These are phyloP conservation scores for Hyaloperonospora brassicae DNA, from an alignment of 352 stramenopile species.

Conservation along the genomic window DNA sequence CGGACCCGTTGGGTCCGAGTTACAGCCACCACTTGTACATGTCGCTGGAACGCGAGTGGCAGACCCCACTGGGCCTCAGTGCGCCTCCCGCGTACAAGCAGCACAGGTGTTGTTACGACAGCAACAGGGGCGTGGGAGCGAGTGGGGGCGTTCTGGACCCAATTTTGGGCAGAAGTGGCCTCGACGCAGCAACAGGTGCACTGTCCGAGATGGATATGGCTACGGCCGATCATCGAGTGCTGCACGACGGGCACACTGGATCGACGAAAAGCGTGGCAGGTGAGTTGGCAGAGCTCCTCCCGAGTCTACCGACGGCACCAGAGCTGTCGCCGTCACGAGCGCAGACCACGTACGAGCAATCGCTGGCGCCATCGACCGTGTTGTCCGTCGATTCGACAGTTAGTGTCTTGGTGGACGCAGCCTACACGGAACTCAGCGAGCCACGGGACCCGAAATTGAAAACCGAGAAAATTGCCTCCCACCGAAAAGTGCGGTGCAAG, in stretches of 20 bases:
- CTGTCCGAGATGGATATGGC: constrained; percentile 24
- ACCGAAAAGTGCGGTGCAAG: constrained; percentile 63
- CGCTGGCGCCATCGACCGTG: background rate
- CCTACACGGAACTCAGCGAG: constrained; percentile 40
- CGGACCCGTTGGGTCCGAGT: constrained; percentile 23
- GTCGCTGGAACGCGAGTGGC: constrained; percentile 21
- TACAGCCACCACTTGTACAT: constrained; percentile 23
- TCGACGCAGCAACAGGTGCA: constrained; percentile 10
- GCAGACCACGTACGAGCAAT: too few species aligned
- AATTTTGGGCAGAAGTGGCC: constrained; percentile 1
- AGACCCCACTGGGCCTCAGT: constrained; percentile 8
- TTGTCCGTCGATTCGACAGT: constrained; percentile 8
- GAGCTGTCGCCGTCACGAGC: too few species aligned
- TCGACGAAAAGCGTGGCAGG: too few species aligned
- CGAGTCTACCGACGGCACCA: too few species aligned
- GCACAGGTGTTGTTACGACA: constrained; percentile 15
- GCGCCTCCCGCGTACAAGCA: constrained; percentile 14
- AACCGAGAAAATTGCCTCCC: constrained; percentile 45
- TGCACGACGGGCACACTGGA: too few species aligned
- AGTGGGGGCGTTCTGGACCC: constrained; percentile 34
- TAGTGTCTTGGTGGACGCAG: constrained; percentile 17
- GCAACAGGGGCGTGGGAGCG: constrained; percentile 29
- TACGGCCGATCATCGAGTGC: constrained; percentile 19
- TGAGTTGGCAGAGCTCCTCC: too few species aligned
- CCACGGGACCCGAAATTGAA: constrained; percentile 42